Percentiles rank a stretch among this genome's conserved stretches.
Conservation (phyloP, 106 monocot species). For the Dioscorea alata region DNA sequence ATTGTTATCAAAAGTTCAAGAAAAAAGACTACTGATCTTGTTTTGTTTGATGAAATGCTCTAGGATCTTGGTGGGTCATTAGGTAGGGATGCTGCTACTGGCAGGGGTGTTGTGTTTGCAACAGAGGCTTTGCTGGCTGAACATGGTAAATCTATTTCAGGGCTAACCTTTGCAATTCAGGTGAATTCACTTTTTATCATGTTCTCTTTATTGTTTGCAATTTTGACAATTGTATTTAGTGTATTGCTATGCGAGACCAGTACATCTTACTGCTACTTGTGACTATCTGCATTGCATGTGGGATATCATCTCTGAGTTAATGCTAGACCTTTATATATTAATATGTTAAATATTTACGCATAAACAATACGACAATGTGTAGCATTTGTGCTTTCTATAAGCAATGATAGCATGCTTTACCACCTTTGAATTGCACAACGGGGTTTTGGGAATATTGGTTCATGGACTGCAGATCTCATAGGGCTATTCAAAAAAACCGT, state of each 20-base stretch:
- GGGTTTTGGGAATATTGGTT: conserved; percentile 82
- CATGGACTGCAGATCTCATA: conserved; percentile 81
- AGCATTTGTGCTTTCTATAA: not conserved
- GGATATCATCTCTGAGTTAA: too few relatives aligned
- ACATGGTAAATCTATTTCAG: conserved; percentile 67
- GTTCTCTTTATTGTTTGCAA: not conserved
- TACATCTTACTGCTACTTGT: not conserved
- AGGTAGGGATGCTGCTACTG: conserved; percentile 88
- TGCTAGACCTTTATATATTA: too few relatives aligned
- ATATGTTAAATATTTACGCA: not conserved
- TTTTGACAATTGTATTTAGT: too few relatives aligned
- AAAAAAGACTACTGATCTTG: conserved; percentile 14
- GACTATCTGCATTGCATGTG: too few relatives aligned
- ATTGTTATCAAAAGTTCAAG: too few relatives aligned
- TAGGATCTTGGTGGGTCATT: conserved; percentile 94
- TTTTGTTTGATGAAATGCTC: not conserved
- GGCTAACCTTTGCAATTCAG: conserved; percentile 78
- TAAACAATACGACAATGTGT: too few relatives aligned
- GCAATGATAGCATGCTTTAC: not conserved
- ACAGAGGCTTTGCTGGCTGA: conserved; percentile 78
- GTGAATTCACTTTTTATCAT: conserved; percentile 18
- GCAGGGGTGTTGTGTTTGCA: conserved; percentile 77
- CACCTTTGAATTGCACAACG: not conserved
- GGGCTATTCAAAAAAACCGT: too few relatives aligned
- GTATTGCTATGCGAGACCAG: too few relatives aligned